Conservation (phyloP, 768 basidiomycete genomes). For the Termitomyces sp. region DNA sequence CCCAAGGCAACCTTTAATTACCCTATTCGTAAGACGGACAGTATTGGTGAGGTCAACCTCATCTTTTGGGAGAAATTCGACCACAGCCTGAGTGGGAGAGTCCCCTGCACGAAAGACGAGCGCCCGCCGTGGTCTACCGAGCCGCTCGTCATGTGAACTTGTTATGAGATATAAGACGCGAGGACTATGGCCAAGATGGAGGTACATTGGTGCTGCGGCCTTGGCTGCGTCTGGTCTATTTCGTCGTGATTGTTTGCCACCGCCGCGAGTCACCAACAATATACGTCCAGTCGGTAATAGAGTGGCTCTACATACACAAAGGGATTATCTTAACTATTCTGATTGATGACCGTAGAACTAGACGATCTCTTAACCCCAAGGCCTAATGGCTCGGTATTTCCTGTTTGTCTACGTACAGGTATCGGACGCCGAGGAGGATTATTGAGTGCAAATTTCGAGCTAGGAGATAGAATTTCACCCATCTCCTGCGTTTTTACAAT, state of each 20-base stretch:
- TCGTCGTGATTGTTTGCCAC: conserved; percentile 4
- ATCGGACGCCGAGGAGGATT: conserved; percentile 39
- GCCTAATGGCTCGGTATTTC: conserved; percentile 23
- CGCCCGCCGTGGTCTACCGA: conserved; percentile 58
- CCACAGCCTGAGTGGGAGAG: conserved; percentile 64
- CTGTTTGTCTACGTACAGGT: conserved; percentile 25
- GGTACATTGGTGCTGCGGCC: conserved; percentile 52
- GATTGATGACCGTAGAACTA: conserved; percentile 19
- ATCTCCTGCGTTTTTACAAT: conserved; percentile 30
- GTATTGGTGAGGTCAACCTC: conserved; percentile 68
- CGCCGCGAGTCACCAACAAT: not conserved
- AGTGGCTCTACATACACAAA: not conserved
- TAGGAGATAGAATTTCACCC: conserved; percentile 28
- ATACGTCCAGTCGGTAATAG: not conserved
- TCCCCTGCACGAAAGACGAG: conserved; percentile 72
- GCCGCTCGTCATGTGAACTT: conserved; percentile 60
- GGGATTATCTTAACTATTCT: conserved; percentile 11
- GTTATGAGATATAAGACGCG: conserved; percentile 74
- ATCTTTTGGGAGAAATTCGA: conserved; percentile 78
- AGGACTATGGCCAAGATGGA: conserved; percentile 68
- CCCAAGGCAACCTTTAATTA: conserved; percentile 83
- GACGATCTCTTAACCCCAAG: conserved; percentile 27
- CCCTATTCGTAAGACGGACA: conserved; percentile 65
- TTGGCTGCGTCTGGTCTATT: not conserved
- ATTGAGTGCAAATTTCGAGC: conserved; percentile 36